Base-by-base conservation (phyloP, 2,329 filamentous ascomycete species). In the Curvularia sp. region DNA sequence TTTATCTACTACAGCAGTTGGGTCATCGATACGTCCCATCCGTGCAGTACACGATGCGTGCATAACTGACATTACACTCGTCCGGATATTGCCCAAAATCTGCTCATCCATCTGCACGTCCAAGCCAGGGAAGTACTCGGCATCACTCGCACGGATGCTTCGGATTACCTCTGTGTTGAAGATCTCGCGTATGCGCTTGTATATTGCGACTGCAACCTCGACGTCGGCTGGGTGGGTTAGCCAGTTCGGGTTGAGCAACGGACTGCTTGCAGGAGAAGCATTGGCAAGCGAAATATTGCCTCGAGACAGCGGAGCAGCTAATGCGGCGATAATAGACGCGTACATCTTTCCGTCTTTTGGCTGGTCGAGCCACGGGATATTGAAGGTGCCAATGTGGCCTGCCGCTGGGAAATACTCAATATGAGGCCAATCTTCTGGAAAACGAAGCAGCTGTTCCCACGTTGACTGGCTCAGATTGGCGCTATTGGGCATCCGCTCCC, bases 161-260 rank as follows among this genome's bases (percentile, higher is more conserved):
- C 52, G 31, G 46, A 77, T 68, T 1, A 62, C 68, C 0, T 58
- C 42, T 0, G 70, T 64, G 0, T 55, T 55, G 49, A 72, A 75
- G 2, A 70, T 53, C 28, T 73, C 46, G 6, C 77, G 70, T 3
- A 54, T 52, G 6, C 80, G 59, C 49, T 71, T 73, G 63, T 70
- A 74, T 3, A 65, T 64, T 1, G 70, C 68, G 0, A 80, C 46
- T 0, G 71, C 73, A 1, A 79, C 39, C 12, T 72, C 66, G 24
- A 69, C 53, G 50, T 80, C 77, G 0, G 64, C 60, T 0, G 64
- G 61, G 26, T 74, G 53, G 3, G 71, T 74, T 3, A 80, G 65
- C 75, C 75, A 79, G 31, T 69, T 68, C 0, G 76, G 74, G 42
- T 78, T 65, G 42, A 80, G 68, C 12, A 70, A 38, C 0, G 79